These are phyloP conservation scores for Botrytis squamosa DNA, from an alignment of 2,329 filamentous ascomycete species.

Conservation along the genomic window DNA sequence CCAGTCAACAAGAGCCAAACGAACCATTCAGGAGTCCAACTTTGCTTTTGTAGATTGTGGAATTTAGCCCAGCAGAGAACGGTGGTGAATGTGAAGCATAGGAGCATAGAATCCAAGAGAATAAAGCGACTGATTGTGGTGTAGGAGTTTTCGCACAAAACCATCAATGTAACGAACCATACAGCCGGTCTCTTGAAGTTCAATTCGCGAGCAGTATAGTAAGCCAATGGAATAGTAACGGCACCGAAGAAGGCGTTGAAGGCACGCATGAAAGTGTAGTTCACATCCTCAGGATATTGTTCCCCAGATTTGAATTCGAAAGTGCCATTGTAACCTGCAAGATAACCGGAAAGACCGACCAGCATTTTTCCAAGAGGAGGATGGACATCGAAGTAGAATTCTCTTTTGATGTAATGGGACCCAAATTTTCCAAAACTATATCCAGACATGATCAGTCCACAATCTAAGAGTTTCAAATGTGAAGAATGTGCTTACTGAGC, in stretches of 20 bases:
- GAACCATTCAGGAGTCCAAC: conserved; percentile 91
- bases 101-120: conserved; percentile 95
- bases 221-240: conserved; percentile 87
- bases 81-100: conserved; percentile 98
- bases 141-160: conserved; percentile 98
- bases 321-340: conserved; percentile 97
- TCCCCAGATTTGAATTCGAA: conserved; percentile 99
- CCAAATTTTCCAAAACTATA: conserved; percentile 91
- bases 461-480: conserved; percentile 39
- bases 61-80: conserved; percentile 97
- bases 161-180: conserved; percentile 95
- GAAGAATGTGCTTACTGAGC: conserved; percentile 57
- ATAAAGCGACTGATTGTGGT: conserved; percentile 99
- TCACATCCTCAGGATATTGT: conserved; percentile 85
- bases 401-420: conserved; percentile 97
- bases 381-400: conserved; percentile 98
- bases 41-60: conserved; percentile 80
- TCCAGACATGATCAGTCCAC: conserved; percentile 25
- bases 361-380: conserved; percentile 98
- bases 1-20: conserved; percentile 92
- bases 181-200: conserved; percentile 83
- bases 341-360: conserved; percentile 90
- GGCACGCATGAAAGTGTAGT: conserved; percentile 97
- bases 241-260: conserved; percentile 97
- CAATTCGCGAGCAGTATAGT: conserved; percentile 90